phyloP scores from a whole-genome alignment of 1,284 basidiomycete species.

The Tilletia walkeri region DNA sequence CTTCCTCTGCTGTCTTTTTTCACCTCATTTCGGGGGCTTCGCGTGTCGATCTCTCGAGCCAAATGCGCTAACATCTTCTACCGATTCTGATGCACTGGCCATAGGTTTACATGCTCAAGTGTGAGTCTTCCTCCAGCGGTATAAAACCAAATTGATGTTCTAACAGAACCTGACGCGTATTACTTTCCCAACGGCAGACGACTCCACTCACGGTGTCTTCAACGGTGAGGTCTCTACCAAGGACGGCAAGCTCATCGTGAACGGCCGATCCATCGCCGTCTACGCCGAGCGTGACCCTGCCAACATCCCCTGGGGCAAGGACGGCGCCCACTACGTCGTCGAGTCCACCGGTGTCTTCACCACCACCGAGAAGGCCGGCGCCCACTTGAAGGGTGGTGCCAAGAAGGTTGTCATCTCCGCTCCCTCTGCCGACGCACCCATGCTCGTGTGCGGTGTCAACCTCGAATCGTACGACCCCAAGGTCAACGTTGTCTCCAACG shows the following conservation, averaged over 20 bases:
- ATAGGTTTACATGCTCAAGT: slow-evolving; percentile 99
- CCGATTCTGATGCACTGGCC: not conserved
- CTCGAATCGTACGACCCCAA: slow-evolving; percentile 88
- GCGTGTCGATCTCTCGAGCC: not conserved
- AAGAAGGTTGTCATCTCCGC: slow-evolving; percentile 99
- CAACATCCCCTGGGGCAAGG: slow-evolving; percentile 77
- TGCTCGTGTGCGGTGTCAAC: slow-evolving; percentile 85
- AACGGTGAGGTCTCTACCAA: slow-evolving; percentile 78
- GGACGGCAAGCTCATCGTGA: slow-evolving; percentile 85
- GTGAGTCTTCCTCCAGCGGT: slow-evolving; percentile 22
- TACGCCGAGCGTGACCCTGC: slow-evolving; percentile 81
- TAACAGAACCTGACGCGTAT: not conserved
- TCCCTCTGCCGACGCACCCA: slow-evolving; percentile 95
- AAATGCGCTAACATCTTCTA: not conserved
- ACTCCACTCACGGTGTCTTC: slow-evolving; percentile 95
- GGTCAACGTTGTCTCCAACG: slow-evolving; percentile 91
- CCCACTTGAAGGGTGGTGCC: slow-evolving; percentile 97
- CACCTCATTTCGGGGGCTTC: slow-evolving; percentile 4
- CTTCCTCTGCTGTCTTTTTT: not conserved
- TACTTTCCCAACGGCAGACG: slow-evolving; percentile 58
- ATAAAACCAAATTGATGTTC: not conserved
- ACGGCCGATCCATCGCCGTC: slow-evolving; percentile 76
- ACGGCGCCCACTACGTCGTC: slow-evolving; percentile 88
- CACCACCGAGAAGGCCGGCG: slow-evolving; percentile 79
- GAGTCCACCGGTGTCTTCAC: slow-evolving; percentile 99